Conservation (phyloP, 2,329 filamentous ascomycete species). For the Ophiocordyceps polyrhachis-furcata region DNA sequence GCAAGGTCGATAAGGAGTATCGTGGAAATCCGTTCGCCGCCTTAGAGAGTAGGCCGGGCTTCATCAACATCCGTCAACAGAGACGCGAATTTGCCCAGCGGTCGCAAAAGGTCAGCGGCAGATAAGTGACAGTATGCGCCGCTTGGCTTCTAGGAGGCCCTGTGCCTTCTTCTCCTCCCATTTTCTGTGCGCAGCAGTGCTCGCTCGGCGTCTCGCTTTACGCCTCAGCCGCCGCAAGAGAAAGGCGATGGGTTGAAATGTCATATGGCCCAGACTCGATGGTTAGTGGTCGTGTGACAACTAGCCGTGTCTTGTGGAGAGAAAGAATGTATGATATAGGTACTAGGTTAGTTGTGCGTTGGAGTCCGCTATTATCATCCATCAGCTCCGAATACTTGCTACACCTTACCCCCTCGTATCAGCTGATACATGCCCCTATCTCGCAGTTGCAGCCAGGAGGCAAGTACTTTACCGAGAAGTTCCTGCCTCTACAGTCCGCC, state of each 20-base stretch:
- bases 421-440: background rate
- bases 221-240: too few species aligned
- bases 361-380: background rate
- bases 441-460: background rate
- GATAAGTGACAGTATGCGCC: background rate
- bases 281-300: background rate
- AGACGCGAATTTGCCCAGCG: constrained; percentile 63
- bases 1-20: constrained; percentile 50
- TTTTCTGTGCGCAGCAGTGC: too few species aligned
- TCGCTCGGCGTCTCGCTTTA: too few species aligned
- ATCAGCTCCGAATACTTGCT: background rate
- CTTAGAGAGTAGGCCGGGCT: constrained; percentile 65
- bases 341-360: background rate
- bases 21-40: constrained; percentile 62
- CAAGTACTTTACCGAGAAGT: too few species aligned
- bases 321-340: background rate
- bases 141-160: too few species aligned
- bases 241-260: too few species aligned
- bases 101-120: constrained; percentile 27
- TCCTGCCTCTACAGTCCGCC: too few species aligned
- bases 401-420: background rate
- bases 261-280: too few species aligned
- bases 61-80: constrained; percentile 72
- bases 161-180: background rate
- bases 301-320: background rate